Conservation (phyloP, 1,284 basidiomycete species). For the Tilletia horrida region DNA sequence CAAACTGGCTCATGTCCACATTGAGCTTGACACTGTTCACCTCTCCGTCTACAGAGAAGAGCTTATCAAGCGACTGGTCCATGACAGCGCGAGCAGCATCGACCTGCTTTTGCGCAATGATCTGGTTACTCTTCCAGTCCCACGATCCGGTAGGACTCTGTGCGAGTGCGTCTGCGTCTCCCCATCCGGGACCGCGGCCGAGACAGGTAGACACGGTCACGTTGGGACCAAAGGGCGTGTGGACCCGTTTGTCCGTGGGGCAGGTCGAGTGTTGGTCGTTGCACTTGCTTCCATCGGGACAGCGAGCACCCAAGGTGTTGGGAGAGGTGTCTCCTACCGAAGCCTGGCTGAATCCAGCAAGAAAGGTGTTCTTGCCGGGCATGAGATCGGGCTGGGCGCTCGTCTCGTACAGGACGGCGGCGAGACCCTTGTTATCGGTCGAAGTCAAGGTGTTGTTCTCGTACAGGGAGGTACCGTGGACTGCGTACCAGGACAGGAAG, state of each 20-base stretch:
- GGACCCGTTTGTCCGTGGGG: conserved; percentile 25
- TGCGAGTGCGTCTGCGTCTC: conserved; percentile 26
- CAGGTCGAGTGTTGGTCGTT: conserved; percentile 42
- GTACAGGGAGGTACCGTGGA: conserved; percentile 63
- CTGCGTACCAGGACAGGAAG: conserved; percentile 65
- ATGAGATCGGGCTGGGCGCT: conserved; percentile 26
- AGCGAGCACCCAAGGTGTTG: conserved; percentile 43
- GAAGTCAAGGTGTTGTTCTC: conserved; percentile 48
- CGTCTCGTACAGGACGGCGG: conserved; percentile 38
- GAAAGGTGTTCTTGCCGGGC: conserved; percentile 35
- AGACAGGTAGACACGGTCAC: conserved; percentile 42
- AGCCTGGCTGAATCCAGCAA: conserved; percentile 45
- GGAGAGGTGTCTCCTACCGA: conserved; percentile 46
- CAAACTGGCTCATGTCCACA: conserved; percentile 67
- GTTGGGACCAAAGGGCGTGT: conserved; percentile 22
- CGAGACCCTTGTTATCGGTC: conserved; percentile 46
- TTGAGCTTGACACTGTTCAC: conserved; percentile 44
- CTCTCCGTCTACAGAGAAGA: conserved; percentile 15
- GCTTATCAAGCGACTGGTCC: conserved; percentile 16
- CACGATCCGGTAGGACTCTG: conserved; percentile 40
- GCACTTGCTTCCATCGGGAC: conserved; percentile 42
- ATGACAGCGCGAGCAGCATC: conserved; percentile 37
- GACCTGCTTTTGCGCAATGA: conserved; percentile 41
- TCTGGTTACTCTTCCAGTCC: conserved; percentile 43
- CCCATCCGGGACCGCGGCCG: conserved; percentile 41